Base-by-base conservation (phyloP, 495 filamentous ascomycete genomes). In the Rhypophila decipiens region DNA sequence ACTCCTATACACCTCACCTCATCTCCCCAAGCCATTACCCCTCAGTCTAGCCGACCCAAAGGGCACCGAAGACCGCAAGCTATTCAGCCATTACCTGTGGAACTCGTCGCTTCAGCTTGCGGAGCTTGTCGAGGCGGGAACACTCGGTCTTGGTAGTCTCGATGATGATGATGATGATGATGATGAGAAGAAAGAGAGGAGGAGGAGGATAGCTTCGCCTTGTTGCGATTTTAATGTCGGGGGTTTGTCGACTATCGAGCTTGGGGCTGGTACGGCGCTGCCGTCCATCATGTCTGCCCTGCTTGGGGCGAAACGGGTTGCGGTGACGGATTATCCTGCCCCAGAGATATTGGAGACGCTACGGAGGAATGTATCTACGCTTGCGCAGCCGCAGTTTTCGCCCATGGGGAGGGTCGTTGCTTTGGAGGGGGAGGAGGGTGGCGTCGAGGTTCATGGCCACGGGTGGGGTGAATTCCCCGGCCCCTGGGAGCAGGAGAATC, bases 11-110 rank as follows among this genome's bases (percentile, higher is more conserved):
- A 69, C 69, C 15, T 85, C 80, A 3, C 76, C 78, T 23, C 64
- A 70, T 23, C 80, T 79, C 2, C 65, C 62, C 34, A 54, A 52
- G 40, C 61, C 65, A 20, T 33, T 72, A 36, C 51, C 71, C 36
- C 66, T 87, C 39, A 53, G 56, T 3, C 71, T 82, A 10, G 73
- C 78, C 1, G 72, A 84, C 51, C 77, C 80, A 1, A 60, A 73
- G 18, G 68, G 63, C 1, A 78, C 84, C 22, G 68, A 76, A 33
- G 77, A 77, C 13, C 63, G 84, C 44, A 70, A 64, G 34, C 74
- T 93, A 31, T 95, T 90, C 61, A 82, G 82, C 27, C 90, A 95
- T 62, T 86, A 86, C 61, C 66, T 95, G 5, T 95, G 90, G 90
- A 94, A 91, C 60, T 73, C 87, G n/a, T 81, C 75, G 0, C 66